Conservation (phyloP, 169 alveolate species). For the Eimeria sp. region DNA sequence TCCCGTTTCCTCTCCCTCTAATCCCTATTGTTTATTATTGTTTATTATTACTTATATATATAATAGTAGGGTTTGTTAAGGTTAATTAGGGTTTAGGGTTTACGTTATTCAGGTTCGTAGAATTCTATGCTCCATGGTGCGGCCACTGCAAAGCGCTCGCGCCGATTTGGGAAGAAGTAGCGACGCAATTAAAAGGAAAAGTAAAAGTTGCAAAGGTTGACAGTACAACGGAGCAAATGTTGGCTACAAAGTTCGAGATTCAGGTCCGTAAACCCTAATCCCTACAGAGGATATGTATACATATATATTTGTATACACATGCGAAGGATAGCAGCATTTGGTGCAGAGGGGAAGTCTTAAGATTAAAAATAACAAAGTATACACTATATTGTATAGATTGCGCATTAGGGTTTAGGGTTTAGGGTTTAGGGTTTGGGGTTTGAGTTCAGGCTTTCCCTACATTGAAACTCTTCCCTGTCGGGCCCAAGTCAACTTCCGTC, state of each 20-base stretch:
- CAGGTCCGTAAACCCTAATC: constrained; percentile 58
- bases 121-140: constrained; percentile 97
- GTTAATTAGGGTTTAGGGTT: neutral
- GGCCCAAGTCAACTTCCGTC: constrained; percentile 86
- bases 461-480: constrained; percentile 93
- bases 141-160: constrained; percentile 97
- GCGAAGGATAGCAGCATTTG: no score
- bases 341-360: no score
- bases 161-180: constrained; percentile 93
- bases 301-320: no score
- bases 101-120: constrained; percentile 81
- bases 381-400: no score
- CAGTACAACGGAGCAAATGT: constrained; percentile 90
- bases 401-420: neutral
- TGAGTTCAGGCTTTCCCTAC: constrained; percentile 95
- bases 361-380: no score
- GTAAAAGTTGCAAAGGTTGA: constrained; percentile 94
- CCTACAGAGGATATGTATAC: neutral
- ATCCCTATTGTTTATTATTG: no score
- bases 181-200: constrained; percentile 86
- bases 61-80: no score
- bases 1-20: no score
- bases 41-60: no score
- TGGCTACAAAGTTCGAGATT: constrained; percentile 85
- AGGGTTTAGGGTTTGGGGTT: constrained; percentile 47